Evolutionary conservation across 768 basidiomycete species (phyloP).

Genomic region (Boletus huronensis): DNA sequence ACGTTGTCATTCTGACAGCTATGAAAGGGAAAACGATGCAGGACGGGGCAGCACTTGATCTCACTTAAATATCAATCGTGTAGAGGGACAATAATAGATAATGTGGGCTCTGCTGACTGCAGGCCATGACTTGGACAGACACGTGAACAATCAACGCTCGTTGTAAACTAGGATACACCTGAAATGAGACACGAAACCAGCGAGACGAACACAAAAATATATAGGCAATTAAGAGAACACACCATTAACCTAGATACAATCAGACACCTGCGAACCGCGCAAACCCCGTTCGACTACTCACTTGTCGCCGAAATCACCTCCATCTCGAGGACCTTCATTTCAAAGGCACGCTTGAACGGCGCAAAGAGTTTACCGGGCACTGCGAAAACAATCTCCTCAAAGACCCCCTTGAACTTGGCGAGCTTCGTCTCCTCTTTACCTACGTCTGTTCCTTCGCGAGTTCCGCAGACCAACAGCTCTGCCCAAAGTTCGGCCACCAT

Average conservation of each 20-base stretch:
- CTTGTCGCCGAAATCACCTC: constrained; percentile 30
- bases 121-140: not conserved
- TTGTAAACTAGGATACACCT: not conserved
- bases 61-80: not conserved
- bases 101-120: not conserved
- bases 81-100: not conserved
- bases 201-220: not conserved
- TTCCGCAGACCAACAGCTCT: constrained; percentile 40
- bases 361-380: constrained; percentile 36
- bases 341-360: constrained; percentile 40
- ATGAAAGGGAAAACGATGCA: not conserved
- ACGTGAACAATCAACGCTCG: not conserved
- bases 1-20: not conserved
- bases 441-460: constrained; percentile 19
- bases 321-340: constrained; percentile 38
- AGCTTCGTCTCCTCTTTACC: constrained; percentile 13
- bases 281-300: constrained; percentile 15
- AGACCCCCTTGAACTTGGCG: constrained; percentile 39
- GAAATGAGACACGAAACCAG: not conserved
- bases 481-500: constrained; percentile 45
- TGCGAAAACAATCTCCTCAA: constrained; percentile 43
- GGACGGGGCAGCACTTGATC: not conserved
- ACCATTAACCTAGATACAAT: not conserved
- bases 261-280: not conserved
- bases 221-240: not conserved